phyloP scores from a whole-genome alignment of 179 eudicot species.

The Spinacia oleracea region DNA sequence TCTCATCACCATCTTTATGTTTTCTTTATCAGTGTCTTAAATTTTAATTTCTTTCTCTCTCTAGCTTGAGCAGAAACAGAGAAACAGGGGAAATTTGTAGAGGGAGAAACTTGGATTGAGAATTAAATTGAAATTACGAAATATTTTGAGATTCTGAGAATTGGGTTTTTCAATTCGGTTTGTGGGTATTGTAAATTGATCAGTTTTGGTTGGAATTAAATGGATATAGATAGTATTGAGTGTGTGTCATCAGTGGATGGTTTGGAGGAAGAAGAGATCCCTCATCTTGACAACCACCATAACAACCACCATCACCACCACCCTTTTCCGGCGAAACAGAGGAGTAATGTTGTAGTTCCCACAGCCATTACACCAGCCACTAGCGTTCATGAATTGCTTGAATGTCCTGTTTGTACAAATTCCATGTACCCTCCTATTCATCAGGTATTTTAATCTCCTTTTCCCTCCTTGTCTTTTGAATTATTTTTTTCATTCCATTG shows the following conservation, averaged over 20 bases:
- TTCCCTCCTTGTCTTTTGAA: neutral
- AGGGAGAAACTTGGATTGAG: conserved; percentile 33
- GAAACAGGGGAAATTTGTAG: neutral
- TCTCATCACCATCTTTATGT: neutral
- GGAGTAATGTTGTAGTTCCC: conserved; percentile 25
- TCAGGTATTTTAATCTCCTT: conserved; percentile 51
- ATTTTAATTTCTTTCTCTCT: conserved; percentile 13
- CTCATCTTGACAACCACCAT: conserved; percentile 27
- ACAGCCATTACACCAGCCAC: conserved; percentile 33
- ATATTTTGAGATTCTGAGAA: conserved; percentile 19
- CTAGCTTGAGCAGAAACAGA: neutral
- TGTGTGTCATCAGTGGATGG: conserved; percentile 41
- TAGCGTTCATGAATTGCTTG: conserved; percentile 81
- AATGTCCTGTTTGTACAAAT: conserved; percentile 77
- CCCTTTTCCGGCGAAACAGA: conserved; percentile 34
- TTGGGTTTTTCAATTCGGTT: conserved; percentile 38
- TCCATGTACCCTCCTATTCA: conserved; percentile 89
- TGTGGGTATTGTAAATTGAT: conserved; percentile 29
- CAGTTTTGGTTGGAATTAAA: neutral
- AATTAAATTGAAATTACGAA: conserved; percentile 10
- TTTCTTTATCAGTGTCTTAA: neutral
- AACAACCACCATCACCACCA: conserved; percentile 15
- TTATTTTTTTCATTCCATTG: neutral
- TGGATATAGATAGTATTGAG: conserved; percentile 46
- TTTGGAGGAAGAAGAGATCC: conserved; percentile 39